Evolutionary conservation across 257 asterid genomes (phyloP), one percentile per base, ranked within the genome.

Genomic region (Gardenia jasminoides): DNA sequence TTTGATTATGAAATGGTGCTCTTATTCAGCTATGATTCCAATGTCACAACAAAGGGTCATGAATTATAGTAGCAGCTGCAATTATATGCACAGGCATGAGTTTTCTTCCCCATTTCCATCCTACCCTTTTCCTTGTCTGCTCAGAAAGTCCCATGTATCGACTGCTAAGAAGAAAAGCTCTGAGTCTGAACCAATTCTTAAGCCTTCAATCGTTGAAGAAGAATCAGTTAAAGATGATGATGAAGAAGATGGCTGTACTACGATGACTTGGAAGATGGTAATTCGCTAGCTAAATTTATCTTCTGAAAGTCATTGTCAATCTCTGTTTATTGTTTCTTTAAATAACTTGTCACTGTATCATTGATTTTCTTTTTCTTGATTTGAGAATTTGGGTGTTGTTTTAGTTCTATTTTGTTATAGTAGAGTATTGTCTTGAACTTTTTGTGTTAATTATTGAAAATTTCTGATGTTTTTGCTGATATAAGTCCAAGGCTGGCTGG

Each of bases 221-320:
- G 88, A 88, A 31, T 41, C 75, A 2, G 11, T 80, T 36, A 36
- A 36, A 86, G 84, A 77, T 68, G 91, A 84, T 69, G 83, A 81
- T 24, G 82, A 84, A 1, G 90, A 87, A 59, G 94, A 85, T 74
- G 90, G 30, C 44, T 79, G 48, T 79, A 85, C 17, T 72, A 78
- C 67, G 93, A 88, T 74, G 92, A 81, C 68, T 83, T 81, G 64
- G 90, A 82, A 41, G 88, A 79, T 70, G 97, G 92, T 91, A 80
- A 83, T 36, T 44, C 26, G 39, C 22, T 24, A 20, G 13, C 22
- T 52, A 43, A 6, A 39, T 67, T 22, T 31, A 4, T 50, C 47
- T 76, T 52, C 5, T 67, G 41, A 36, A 36, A 12, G 48, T 54
- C 20, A 77, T 26, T 68, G 48, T 56, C 20, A n/a, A 12, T 10